Percentiles rank a stretch among this genome's conserved stretches.
phyloP scores from a whole-genome alignment of 2,329 filamentous ascomycete species.

The Fusarium sp. region DNA sequence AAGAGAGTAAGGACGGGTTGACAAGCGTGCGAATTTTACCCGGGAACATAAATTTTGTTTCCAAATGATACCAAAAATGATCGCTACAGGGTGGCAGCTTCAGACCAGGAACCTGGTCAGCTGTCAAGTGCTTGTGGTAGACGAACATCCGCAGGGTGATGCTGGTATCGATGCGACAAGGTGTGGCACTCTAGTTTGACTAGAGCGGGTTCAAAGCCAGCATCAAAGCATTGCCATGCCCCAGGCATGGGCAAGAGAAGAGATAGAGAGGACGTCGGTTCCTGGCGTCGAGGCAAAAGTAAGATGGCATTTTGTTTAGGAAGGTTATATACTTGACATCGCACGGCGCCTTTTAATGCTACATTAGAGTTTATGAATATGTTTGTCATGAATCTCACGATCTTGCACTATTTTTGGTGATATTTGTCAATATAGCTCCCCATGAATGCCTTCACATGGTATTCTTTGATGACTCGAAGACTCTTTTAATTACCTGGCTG shows the following conservation, averaged over 20 bases:
- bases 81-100: slow-evolving; percentile 21
- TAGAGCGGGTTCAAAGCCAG: slow-evolving; percentile 12
- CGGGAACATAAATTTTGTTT: slow-evolving; percentile 36
- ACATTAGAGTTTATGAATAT: slow-evolving; percentile 34
- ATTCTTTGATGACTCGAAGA: slow-evolving; percentile 13
- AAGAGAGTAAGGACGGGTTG: slow-evolving; percentile 21
- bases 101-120: slow-evolving; percentile 21
- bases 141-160: slow-evolving; percentile 18
- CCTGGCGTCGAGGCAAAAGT: slow-evolving; percentile 37
- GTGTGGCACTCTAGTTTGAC: slow-evolving; percentile 3
- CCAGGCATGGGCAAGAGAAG: slow-evolving; percentile 12
- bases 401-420: neutral
- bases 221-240: slow-evolving; percentile 5
- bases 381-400: neutral
- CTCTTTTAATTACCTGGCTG: neutral
- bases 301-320: slow-evolving; percentile 38
- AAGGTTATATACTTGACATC: slow-evolving; percentile 38
- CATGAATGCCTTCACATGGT: slow-evolving; percentile 1
- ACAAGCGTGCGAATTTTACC: slow-evolving; percentile 39
- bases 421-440: neutral
- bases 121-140: slow-evolving; percentile 17
- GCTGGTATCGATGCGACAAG: slow-evolving; percentile 18
- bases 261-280: slow-evolving; percentile 31
- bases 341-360: slow-evolving; percentile 33
- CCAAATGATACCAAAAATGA: slow-evolving; percentile 43